Base-by-base conservation (phyloP, 1,139 yeast species). In the Taphrina confusa region DNA sequence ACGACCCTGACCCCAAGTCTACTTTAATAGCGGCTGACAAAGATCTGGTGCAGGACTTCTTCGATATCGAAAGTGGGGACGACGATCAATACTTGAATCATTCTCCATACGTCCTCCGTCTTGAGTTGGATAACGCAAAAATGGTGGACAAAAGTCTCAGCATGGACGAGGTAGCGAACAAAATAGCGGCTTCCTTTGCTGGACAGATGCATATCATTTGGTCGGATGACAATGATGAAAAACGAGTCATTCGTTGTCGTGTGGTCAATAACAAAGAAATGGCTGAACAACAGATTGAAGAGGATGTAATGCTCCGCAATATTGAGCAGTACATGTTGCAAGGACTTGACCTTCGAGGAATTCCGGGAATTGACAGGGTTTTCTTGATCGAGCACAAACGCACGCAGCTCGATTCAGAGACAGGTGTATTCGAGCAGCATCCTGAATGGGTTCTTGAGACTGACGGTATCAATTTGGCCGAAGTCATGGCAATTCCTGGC, bases 171-270 rank as follows among this genome's bases (percentile, higher is more conserved):
- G 98, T 94, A 62, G 97, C 98, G 34, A 95, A 90, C 68, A 90
- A 87, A 78, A 94, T 94, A 65, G 86, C 92, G 64, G 92, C 87
- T 70, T 87, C 89, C 66, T 94, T 92, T 73, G 52, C 49, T 11
- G 60, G 63, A 14, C 95, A 92, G 62, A 95, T 90, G 70, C 97
- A 92, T 75, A 96, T 94, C 57, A 92, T 94, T 71, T 94, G 98
- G 98, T 90, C 97, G 52, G 98, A 94, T 78, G 99, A 94, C 78
- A 91, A 95, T 69, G 97, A 97, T 49, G 97, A 92, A 68, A 91
- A 90, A 74, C 84, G 94, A 75, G 85, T 92, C 65, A 87, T 94
- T 68, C 95, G 99, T 80, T 92, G 98, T 80, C 87, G 99, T 79
- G 96, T 94, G 68, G 65, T 56, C 28, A 97, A 90, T 73, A 97